Base-by-base conservation (phyloP, 2,329 filamentous ascomycete genomes). In the Penicillium griseofulvum region DNA sequence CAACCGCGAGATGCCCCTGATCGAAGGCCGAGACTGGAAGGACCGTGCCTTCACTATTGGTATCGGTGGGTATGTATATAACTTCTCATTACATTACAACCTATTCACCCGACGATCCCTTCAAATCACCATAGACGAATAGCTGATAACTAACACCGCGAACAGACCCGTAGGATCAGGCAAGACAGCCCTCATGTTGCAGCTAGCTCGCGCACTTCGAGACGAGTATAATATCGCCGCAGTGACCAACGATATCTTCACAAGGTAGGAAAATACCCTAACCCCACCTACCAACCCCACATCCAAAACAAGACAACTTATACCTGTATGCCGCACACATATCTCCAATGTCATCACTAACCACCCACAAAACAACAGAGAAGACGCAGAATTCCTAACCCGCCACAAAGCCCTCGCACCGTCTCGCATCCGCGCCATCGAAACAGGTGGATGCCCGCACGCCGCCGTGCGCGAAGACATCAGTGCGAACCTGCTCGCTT, bases 221-320 rank as follows among this genome's bases (percentile, higher is more conserved):
- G 81, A 87, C 48, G 80, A 83, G 52, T 92, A 90, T 83, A 91
- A 87, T 70, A 89, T 99, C 68, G 94, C 94, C 0, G 94, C 91
- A 57, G 93, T 99, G 22, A 99, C 94, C 47, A 97, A 97, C 81
- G 93, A 97, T 81, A 97, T 97, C 81, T 97, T 97, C 81, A 97
- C 93, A 22, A 88, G 82, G 76, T 78, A 62, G n/a, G 10, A 43
- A 31, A 29, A 22, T 42, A 14, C 29, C 14, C 28, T 26, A 24
- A 42, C 26, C 9, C 29, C 49, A 33, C 16, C 19, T 22, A 44
- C 50, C 5, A 51, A 14, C 19, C 12, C 49, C 49, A 36, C 33
- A 38, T 3, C 22, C 38, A 36, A 36, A 36, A 36, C 19, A 17
- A 51, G 19, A 19, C 12, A 34, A n/a, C 29, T 34, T 28, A 26